A percentile compares a stretch with the other conserved stretches of the same genome.
phyloP scores from a whole-genome alignment of 2,329 filamentous ascomycete species.

The Pseudogymnoascus sp. region DNA sequence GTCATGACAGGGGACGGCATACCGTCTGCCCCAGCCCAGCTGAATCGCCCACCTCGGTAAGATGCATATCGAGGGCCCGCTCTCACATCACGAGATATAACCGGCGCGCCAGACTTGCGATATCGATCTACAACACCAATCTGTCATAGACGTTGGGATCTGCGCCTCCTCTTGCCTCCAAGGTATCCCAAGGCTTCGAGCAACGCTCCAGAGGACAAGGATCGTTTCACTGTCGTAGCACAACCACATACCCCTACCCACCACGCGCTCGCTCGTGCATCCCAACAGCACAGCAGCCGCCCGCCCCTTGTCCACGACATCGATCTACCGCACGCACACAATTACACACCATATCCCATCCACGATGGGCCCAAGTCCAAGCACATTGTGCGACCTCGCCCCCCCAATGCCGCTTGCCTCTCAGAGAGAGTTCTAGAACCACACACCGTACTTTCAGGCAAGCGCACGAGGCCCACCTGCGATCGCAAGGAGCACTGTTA shows the following conservation, averaged over 20 bases:
- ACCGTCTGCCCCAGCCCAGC: not conserved
- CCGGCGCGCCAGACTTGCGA: not conserved
- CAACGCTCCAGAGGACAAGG: not conserved
- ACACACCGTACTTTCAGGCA: not conserved
- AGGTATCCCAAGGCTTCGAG: not conserved
- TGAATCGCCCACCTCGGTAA: not conserved
- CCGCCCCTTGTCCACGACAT: not conserved
- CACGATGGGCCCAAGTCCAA: not conserved
- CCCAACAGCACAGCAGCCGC: not conserved
- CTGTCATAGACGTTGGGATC: not conserved
- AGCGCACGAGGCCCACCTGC: not conserved
- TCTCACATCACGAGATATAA: not conserved
- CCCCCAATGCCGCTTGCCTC: not conserved
- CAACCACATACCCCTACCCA: not conserved
- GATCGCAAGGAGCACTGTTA: not conserved
- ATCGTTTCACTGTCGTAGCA: not conserved
- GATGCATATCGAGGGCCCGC: not conserved
- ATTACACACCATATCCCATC: not conserved
- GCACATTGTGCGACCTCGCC: not conserved
- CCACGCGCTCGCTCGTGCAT: slow-evolving; percentile 3
- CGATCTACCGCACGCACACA: not conserved
- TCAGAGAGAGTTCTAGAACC: not conserved
- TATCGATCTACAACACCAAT: not conserved
- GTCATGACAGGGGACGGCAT: not conserved
- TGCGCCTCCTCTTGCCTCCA: not conserved